Base-by-base conservation (phyloP, 768 basidiomycete genomes). In the Tulasnella sp. region DNA sequence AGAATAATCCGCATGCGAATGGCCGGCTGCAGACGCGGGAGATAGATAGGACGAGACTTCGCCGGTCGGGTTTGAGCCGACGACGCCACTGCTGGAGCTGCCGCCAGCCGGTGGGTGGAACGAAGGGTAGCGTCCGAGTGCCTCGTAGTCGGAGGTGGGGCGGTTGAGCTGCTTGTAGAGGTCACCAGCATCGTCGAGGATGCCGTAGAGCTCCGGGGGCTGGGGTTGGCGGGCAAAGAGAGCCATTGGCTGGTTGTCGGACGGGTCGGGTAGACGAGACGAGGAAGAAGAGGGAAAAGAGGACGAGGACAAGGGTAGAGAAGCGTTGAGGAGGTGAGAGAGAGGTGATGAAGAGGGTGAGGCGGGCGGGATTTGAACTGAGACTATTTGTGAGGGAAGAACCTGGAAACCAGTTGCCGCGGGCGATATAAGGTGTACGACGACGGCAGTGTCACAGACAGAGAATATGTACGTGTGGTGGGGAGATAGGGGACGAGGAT, bases 171-270 rank as follows among this genome's bases (percentile, higher is more conserved):
- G 76, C n/a, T 67, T 57, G 69, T 73, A 71, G n/a, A 48, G 29
- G 39, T 75, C 74, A 23, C 51, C n/a, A 35, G 35, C 44, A 51
- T 57, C 74, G n/a, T 55, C 74, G 32, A 57, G 23, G 51, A 75
- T 75, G 42, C 74, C 74, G 46, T 75, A 75, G 40, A 75, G 74
- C 39, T 75, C 73, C n/a, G 37, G 74, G 20, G 44, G n/a, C 26
- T 42, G 48, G 11, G 74, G 26, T 26, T 5, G 4, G 70, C 32
- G 70, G 29, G 70, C 70, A 26, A n/a, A 42, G 18, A 70, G 32
- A 42, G 70, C 40, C 51, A 51, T 70, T 70, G 61, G 10, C 1
- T 11, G 29, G 29, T 32, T 15, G 15, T 70, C 26, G 23, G 3
- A 40, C 15, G 7, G 46, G 20, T 20, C 16, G 40, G 16, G 40